Percentiles rank a stretch among this genome's conserved stretches.
phyloP scores from a whole-genome alignment of 2,329 filamentous ascomycete species.

The Xylariales sp. region DNA sequence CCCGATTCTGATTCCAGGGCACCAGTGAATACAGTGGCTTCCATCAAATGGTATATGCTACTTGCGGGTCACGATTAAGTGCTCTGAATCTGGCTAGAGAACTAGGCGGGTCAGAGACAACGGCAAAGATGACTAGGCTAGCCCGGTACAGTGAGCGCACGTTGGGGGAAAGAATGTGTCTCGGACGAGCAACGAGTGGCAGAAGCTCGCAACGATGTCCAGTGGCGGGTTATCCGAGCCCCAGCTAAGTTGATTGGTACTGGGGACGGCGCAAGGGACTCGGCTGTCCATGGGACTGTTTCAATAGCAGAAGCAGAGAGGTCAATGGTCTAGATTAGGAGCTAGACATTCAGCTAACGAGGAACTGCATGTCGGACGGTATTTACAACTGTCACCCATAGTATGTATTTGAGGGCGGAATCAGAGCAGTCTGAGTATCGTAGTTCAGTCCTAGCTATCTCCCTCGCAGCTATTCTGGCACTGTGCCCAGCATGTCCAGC shows the following conservation, averaged over 20 bases:
- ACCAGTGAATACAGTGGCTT: slow-evolving; percentile 18
- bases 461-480: slow-evolving; percentile 30
- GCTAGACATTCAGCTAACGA: slow-evolving; percentile 32
- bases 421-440: neutral
- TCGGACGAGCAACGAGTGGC: slow-evolving; percentile 26
- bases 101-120: slow-evolving; percentile 36
- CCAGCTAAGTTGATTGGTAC: slow-evolving; percentile 40
- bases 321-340: slow-evolving; percentile 35
- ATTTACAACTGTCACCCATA: slow-evolving; percentile 20
- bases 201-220: slow-evolving; percentile 21
- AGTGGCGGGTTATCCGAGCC: slow-evolving; percentile 40
- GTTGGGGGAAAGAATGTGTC: slow-evolving; percentile 28
- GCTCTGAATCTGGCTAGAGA: slow-evolving; percentile 32
- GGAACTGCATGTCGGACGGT: slow-evolving; percentile 28
- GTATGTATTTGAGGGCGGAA: neutral
- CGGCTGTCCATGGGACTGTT: slow-evolving; percentile 41
- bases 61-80: neutral
- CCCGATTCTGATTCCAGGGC: slow-evolving; percentile 31
- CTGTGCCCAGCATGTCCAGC: slow-evolving; percentile 40
- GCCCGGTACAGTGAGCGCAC: slow-evolving; percentile 9
- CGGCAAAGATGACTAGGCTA: slow-evolving; percentile 24
- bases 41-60: slow-evolving; percentile 20
- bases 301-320: slow-evolving; percentile 43
- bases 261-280: slow-evolving; percentile 46
- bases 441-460: neutral